These are phyloP conservation scores for Lablab purpureus DNA, from an alignment of 306 rosid genomes.

Conservation along the genomic window DNA sequence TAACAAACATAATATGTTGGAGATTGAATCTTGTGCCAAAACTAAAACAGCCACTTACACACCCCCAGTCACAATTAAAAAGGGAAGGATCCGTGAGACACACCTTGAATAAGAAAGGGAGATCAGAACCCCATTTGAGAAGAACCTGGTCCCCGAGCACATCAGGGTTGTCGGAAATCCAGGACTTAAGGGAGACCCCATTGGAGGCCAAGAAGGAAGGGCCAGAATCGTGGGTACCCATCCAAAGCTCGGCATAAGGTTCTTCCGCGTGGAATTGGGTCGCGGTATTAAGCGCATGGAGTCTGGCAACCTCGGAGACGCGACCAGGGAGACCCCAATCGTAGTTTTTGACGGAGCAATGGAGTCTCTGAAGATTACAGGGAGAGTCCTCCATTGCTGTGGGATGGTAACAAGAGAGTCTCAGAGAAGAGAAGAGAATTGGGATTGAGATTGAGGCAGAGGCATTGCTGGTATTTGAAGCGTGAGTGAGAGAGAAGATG, in stretches of 20 bases:
- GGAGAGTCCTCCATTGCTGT: constrained; percentile 36
- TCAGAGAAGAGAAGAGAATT: constrained; percentile 7
- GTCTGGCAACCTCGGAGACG: constrained; percentile 70
- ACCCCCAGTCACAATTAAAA: no score
- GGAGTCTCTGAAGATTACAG: constrained; percentile 58
- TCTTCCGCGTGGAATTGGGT: constrained; percentile 54
- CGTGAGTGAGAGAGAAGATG: constrained; percentile 17
- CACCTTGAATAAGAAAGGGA: constrained; percentile 92
- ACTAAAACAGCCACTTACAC: neutral
- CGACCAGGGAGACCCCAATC: constrained; percentile 82
- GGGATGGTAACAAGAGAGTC: neutral
- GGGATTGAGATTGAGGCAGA: constrained; percentile 31
- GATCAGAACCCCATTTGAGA: constrained; percentile 80
- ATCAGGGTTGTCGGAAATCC: constrained; percentile 75
- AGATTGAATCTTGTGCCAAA: neutral
- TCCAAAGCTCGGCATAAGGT: constrained; percentile 95
- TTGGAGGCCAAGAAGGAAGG: constrained; percentile 70
- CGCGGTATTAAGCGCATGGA: constrained; percentile 66
- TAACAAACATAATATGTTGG: constrained; percentile 36
- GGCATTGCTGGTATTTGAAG: constrained; percentile 53
- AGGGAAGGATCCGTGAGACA: no score
- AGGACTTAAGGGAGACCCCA: constrained; percentile 63
- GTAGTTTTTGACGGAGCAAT: constrained; percentile 77
- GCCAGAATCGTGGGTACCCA: constrained; percentile 92
- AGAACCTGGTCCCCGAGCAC: constrained; percentile 75